Conservation (phyloP, 2,329 filamentous ascomycete species). For the Aureobasidium sp. region DNA sequence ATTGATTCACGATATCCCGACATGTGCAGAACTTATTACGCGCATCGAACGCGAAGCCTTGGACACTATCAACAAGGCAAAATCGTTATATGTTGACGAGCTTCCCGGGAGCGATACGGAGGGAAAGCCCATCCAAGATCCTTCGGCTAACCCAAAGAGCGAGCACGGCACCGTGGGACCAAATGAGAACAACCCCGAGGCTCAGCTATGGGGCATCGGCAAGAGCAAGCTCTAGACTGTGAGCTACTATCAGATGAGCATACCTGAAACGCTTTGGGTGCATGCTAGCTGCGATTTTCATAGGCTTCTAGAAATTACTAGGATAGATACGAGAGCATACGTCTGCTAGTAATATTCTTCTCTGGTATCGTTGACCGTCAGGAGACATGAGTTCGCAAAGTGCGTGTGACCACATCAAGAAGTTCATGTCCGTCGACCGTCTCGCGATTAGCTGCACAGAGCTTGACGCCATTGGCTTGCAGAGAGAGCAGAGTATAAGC, state of each 20-base stretch:
- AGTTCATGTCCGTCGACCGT: background rate
- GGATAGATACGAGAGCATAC: background rate
- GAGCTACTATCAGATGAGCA: background rate
- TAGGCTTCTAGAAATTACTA: too few relatives aligned
- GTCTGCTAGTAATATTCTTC: background rate
- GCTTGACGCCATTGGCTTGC: background rate
- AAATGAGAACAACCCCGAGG: conserved; percentile 34
- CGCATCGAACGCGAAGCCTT: conserved; percentile 43
- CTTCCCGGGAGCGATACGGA: conserved; percentile 28
- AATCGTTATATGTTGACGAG: conserved; percentile 34
- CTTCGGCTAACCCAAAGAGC: conserved; percentile 20
- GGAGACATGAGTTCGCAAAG: background rate
- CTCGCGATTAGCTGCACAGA: too few relatives aligned
- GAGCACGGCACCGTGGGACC: conserved; percentile 25
- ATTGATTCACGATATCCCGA: conserved; percentile 46
- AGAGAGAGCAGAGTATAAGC: background rate
- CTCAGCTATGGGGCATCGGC: conserved; percentile 36
- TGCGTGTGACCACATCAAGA: too few relatives aligned
- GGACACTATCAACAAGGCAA: conserved; percentile 34
- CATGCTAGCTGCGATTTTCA: too few relatives aligned
- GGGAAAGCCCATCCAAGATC: conserved; percentile 25
- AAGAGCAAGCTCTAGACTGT: conserved; percentile 35
- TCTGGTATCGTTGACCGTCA: background rate
- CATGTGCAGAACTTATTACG: conserved; percentile 38
- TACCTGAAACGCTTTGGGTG: background rate